Percentiles rank a stretch among this genome's conserved stretches.
Conservation (phyloP, 441 rosid genomes). For the Flueggea neowawraea region DNA sequence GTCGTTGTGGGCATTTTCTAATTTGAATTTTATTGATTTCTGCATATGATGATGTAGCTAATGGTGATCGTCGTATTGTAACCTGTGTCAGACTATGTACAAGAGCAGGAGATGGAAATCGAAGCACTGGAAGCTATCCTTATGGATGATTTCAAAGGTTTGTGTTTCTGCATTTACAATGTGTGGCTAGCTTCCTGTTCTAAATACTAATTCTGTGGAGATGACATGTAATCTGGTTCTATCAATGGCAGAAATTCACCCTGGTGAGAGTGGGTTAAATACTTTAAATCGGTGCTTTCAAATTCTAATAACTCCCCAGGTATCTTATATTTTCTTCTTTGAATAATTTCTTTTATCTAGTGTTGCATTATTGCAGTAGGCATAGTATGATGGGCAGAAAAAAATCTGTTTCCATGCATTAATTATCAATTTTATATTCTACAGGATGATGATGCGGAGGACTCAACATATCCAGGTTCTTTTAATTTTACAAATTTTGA, state of each 20-base stretch:
- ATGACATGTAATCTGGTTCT: background rate
- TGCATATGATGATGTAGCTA: background rate
- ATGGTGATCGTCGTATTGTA: background rate
- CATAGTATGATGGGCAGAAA: background rate
- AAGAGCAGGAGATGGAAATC: conserved; percentile 96
- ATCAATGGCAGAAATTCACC: conserved; percentile 62
- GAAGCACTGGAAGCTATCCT: conserved; percentile 97
- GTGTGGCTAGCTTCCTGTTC: background rate
- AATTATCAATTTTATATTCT: conserved; percentile 7
- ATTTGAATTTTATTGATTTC: background rate
- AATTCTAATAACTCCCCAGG: conserved; percentile 77
- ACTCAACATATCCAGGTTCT: conserved; percentile 55
- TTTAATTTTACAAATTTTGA: conserved; percentile 4
- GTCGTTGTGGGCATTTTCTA: background rate
- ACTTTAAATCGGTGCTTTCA: conserved; percentile 86
- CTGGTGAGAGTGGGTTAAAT: conserved; percentile 86
- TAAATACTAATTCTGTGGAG: background rate
- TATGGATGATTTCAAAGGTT: conserved; percentile 94
- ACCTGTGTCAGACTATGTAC: conserved; percentile 52
- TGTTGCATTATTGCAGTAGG: background rate
- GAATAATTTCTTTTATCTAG: background rate
- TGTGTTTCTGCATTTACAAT: background rate
- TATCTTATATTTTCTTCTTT: conserved; percentile 12
- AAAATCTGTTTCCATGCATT: background rate
- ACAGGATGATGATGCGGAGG: conserved; percentile 60